These are phyloP conservation scores for Lentinula sp. DNA, from an alignment of 768 basidiomycete species.

Conservation along the genomic window DNA sequence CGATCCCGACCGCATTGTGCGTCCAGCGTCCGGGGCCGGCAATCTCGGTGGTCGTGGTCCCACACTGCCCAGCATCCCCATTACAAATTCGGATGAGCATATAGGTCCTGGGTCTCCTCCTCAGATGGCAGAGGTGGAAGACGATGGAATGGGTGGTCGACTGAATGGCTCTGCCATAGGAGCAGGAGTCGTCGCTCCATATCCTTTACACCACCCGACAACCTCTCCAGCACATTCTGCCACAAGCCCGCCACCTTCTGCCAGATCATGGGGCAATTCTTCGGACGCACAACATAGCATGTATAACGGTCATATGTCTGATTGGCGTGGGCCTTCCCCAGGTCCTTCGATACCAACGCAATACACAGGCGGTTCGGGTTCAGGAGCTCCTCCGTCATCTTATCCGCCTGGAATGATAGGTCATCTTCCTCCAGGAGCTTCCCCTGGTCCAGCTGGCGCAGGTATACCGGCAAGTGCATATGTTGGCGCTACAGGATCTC, in stretches of 20 bases:
- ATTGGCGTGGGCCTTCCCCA: constrained; percentile 1
- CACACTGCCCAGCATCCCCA: neutral
- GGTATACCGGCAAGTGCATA: neutral
- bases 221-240: neutral
- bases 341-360: constrained; percentile 2
- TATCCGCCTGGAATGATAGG: neutral
- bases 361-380: neutral
- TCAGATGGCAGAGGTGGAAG: constrained; percentile 1
- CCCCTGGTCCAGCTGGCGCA: neutral
- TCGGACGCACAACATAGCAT: constrained; percentile 1
- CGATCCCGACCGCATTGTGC: constrained; percentile 1
- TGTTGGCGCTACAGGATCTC: neutral
- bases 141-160: constrained; percentile 5
- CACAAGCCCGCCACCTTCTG: neutral
- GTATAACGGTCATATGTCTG: neutral
- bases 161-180: neutral
- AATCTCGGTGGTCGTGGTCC: neutral
- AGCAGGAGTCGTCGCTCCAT: neutral
- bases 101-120: neutral
- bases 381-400: neutral
- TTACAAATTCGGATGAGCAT: neutral
- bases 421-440: constrained; percentile 1
- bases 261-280: neutral
- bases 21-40: neutral
- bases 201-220: neutral